These are phyloP conservation scores for Cryphonectria parasitica DNA, from an alignment of 2,329 filamentous ascomycete species.

Conservation along the genomic window DNA sequence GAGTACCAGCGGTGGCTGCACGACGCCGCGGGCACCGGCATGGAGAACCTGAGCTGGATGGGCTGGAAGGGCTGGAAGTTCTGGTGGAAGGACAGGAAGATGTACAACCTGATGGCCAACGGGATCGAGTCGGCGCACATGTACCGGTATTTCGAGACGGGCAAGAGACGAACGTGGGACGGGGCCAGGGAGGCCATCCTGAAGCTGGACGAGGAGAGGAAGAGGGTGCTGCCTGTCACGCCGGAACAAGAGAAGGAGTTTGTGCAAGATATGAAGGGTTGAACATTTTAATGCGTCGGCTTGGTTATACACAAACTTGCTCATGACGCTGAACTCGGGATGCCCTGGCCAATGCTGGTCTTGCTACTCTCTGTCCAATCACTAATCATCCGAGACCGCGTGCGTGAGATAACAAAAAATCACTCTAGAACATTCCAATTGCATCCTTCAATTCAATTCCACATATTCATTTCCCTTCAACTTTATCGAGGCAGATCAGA, in stretches of 20 bases:
- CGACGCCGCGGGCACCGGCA: constrained; percentile 28
- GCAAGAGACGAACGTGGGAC: constrained; percentile 30
- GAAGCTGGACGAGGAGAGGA: constrained; percentile 26
- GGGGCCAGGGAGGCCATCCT: constrained; percentile 29
- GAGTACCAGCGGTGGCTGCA: constrained; percentile 29
- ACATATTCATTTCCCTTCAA: neutral
- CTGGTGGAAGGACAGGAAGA: constrained; percentile 26
- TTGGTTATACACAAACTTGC: neutral
- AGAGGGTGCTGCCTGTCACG: constrained; percentile 20
- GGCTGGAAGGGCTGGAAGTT: constrained; percentile 30
- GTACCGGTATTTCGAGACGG: constrained; percentile 30
- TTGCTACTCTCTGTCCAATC: neutral
- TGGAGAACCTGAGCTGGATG: constrained; percentile 29
- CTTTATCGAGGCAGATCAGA: neutral
- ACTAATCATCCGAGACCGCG: neutral
- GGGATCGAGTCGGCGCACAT: constrained; percentile 31
- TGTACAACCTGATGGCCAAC: constrained; percentile 28
- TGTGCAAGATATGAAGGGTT: neutral
- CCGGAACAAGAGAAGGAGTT: constrained; percentile 23
- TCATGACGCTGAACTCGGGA: neutral
- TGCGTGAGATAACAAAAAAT: neutral
- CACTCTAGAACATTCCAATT: neutral
- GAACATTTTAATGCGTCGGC: neutral
- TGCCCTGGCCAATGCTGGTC: neutral
- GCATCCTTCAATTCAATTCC: neutral